Base-by-base conservation (phyloP, 2,329 filamentous ascomycete genomes). In the Beauveria pseudobassiana region DNA sequence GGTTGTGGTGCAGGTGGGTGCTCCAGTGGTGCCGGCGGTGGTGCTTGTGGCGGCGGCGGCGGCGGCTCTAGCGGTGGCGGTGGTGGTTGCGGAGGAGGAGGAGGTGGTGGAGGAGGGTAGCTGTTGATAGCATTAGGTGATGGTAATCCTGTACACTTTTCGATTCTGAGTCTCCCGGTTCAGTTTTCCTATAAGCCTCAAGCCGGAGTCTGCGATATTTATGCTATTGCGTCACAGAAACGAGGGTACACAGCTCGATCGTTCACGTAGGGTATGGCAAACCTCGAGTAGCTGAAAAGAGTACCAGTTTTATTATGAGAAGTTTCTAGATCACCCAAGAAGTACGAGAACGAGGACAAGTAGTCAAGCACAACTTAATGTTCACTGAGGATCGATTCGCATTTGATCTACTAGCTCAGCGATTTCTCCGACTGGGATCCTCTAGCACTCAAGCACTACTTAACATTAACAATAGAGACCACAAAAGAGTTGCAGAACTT, bases 11-110 rank as follows among this genome's bases (percentile, higher is more conserved):
- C 55, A 4, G 63, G 63, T 5, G 60, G 63, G 18, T 63, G 65
- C 20, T 65, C 66, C 1, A 63, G 66, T n/a, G 63, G 60, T n/a
- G 54, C 51, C 14, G 69, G 69, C 24, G 64, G 65, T 6, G 64
- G 62, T 16, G 61, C 63, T 2, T 63, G 62, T 12, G 63, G 65
- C 16, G 64, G 65, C 7, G 61, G 64, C 6, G 64, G 62, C 14
- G 63, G 30, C 30, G 30, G 30, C 30, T 30, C 28, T 30, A 4
- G 60, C 2, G 64, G 62, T 2, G 65, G 63, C 16, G 63, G 62
- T 1, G 63, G 66, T 1, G 58, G 63, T 5, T 59, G 67, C 52
- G 59, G 70, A 54, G 60, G 69, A 49, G 55, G 68, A 54, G 53
- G 65, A 9, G 59, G 66, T 28, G 59, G 63, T 8, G 64, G 26